phyloP scores from a whole-genome alignment of 495 filamentous ascomycete species.

The Podospora tetraspora region DNA sequence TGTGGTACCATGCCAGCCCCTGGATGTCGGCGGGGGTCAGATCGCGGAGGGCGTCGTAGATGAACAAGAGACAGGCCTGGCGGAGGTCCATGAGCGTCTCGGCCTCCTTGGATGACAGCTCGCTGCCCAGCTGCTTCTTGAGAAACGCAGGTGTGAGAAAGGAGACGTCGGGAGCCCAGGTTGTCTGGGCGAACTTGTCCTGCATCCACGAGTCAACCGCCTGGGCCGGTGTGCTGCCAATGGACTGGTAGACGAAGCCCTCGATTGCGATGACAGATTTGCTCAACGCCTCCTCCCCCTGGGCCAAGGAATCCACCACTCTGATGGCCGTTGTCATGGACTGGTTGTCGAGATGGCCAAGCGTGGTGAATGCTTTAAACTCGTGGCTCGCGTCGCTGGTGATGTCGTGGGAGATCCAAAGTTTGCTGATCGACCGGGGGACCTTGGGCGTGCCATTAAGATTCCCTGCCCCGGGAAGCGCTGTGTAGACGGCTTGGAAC shows the following conservation, averaged over 20 bases:
- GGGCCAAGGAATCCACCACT: slow-evolving; percentile 10
- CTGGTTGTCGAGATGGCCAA: slow-evolving; percentile 20
- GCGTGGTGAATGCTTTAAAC: slow-evolving; percentile 22
- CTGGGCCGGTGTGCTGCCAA: slow-evolving; percentile 15
- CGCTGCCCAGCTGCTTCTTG: slow-evolving; percentile 18
- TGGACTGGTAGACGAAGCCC: slow-evolving; percentile 26
- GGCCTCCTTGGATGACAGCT: slow-evolving; percentile 21
- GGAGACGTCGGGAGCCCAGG: slow-evolving; percentile 28
- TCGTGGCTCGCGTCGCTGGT: slow-evolving; percentile 8
- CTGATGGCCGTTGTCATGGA: slow-evolving; percentile 18
- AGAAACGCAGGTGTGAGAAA: slow-evolving; percentile 21
- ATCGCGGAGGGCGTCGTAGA: slow-evolving; percentile 23
- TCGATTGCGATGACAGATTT: slow-evolving; percentile 18
- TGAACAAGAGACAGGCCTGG: slow-evolving; percentile 25
- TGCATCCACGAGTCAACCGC: slow-evolving; percentile 10
- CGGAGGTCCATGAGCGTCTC: slow-evolving; percentile 25
- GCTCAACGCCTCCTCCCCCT: not conserved
- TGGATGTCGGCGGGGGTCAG: slow-evolving; percentile 18
- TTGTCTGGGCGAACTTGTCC: slow-evolving; percentile 21
- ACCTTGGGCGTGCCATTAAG: slow-evolving; percentile 17
- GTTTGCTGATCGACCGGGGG: slow-evolving; percentile 21
- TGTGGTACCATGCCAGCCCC: slow-evolving; percentile 21
- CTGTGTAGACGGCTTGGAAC: slow-evolving; percentile 33
- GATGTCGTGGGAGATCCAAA: slow-evolving; percentile 25
- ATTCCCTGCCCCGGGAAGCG: slow-evolving; percentile 18